Percentiles rank a stretch among this genome's conserved stretches.
Evolutionary conservation across 2,329 filamentous ascomycete genomes (phyloP).

Genomic region (Didymella arachidicola): DNA sequence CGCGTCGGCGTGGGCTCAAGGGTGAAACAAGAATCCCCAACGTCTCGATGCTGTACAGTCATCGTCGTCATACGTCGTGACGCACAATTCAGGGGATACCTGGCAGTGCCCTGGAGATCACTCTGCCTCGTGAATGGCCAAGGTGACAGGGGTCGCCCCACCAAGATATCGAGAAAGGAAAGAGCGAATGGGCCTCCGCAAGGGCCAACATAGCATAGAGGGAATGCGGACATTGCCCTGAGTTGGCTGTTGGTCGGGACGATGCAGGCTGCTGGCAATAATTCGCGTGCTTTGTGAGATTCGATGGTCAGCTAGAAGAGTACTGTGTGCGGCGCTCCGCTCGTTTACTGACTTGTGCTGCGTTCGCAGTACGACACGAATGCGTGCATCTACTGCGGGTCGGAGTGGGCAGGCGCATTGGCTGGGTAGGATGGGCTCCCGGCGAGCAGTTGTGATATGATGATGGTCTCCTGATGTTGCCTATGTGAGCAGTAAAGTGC

Average conservation of each 20-base stretch:
- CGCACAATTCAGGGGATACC: slow-evolving; percentile 24
- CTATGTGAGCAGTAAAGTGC: slow-evolving; percentile 8
- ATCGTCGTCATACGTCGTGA: slow-evolving; percentile 31
- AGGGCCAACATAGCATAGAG: slow-evolving; percentile 25
- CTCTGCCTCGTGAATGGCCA: slow-evolving; percentile 26
- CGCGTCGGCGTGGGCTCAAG: slow-evolving; percentile 13
- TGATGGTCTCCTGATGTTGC: slow-evolving; percentile 23
- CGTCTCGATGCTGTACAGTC: slow-evolving; percentile 8
- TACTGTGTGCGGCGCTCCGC: slow-evolving; percentile 5
- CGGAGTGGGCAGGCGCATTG: slow-evolving; percentile 22
- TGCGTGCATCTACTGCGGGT: slow-evolving; percentile 33
- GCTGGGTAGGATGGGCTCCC: slow-evolving; percentile 16
- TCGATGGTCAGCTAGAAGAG: slow-evolving; percentile 1
- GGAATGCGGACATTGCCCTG: slow-evolving; percentile 27
- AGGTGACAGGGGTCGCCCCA: slow-evolving; percentile 33
- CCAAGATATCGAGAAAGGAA: slow-evolving; percentile 23
- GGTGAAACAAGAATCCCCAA: slow-evolving; percentile 5
- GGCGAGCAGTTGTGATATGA: slow-evolving; percentile 30
- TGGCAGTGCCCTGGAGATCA: slow-evolving; percentile 14
- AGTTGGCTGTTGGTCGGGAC: slow-evolving; percentile 3
- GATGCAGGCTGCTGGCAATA: slow-evolving; percentile 5
- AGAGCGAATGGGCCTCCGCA: slow-evolving; percentile 34
- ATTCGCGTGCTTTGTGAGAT: slow-evolving; percentile 22
- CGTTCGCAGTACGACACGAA: slow-evolving; percentile 24
- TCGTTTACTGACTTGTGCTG: slow-evolving; percentile 27